A percentile compares a stretch with the other conserved stretches of the same genome.
These are phyloP conservation scores for Elsinoe necatrix DNA, from an alignment of 2,329 filamentous ascomycete genomes.

Conservation along the genomic window DNA sequence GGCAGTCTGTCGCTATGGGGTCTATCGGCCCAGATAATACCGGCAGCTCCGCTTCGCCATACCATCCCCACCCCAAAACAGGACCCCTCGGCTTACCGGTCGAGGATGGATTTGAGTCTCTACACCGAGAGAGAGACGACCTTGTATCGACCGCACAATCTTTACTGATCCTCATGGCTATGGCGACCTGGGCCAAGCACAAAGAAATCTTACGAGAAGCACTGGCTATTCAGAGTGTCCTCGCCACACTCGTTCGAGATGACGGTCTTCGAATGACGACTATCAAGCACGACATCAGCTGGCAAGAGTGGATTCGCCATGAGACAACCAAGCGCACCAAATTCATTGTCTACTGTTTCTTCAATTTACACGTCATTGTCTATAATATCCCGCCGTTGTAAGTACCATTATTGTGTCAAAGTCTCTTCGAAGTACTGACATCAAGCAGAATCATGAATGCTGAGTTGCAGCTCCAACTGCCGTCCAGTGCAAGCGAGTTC, in stretches of 20 bases:
- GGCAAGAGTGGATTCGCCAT: constrained; percentile 46
- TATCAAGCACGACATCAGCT: constrained; percentile 47
- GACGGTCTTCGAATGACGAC: constrained; percentile 46
- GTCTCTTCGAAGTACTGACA: neutral
- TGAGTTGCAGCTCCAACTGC: constrained; percentile 31
- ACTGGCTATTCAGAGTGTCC: constrained; percentile 48
- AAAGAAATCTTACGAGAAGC: constrained; percentile 50
- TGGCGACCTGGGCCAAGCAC: constrained; percentile 53
- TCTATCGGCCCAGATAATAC: neutral
- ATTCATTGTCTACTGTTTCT: constrained; percentile 49
- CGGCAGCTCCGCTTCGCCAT: neutral
- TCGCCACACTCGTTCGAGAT: constrained; percentile 49
- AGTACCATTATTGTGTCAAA: neutral
- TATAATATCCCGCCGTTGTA: constrained; percentile 51
- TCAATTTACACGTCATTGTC: constrained; percentile 53
- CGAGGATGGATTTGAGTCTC: constrained; percentile 15
- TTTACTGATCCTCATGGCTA: constrained; percentile 52
- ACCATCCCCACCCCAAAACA: neutral
- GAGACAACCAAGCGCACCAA: constrained; percentile 49
- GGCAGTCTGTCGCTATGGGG: constrained; percentile 4
- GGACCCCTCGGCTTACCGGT: constrained; percentile 5
- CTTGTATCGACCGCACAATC: constrained; percentile 59
- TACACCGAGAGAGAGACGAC: constrained; percentile 21
- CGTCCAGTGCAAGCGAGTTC: constrained; percentile 48
- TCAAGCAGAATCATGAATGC: constrained; percentile 27